Conservation (phyloP, 768 basidiomycete genomes). For the Termitomyces sp. region DNA sequence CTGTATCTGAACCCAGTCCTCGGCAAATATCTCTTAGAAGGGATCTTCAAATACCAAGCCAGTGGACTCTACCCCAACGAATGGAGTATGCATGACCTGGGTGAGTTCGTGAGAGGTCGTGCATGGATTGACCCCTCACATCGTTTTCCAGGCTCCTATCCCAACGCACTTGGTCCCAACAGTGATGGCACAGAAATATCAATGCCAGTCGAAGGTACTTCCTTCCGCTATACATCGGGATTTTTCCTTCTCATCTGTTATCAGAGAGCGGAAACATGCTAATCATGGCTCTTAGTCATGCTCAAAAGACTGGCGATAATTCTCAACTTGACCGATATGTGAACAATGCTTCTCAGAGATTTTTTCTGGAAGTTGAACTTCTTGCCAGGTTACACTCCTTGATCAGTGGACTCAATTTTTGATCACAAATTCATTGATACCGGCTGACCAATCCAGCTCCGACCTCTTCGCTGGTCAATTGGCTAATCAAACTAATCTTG, state of each 20-base stretch:
- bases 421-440: slow-evolving; percentile 48
- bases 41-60: slow-evolving; percentile 64
- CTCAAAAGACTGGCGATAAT: too few species aligned
- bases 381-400: slow-evolving; percentile 32
- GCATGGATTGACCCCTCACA: not conserved
- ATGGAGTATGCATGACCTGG: slow-evolving; percentile 62
- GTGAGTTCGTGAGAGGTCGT: slow-evolving; percentile 25
- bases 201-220: slow-evolving; percentile 49
- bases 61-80: slow-evolving; percentile 60
- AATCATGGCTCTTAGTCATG: slow-evolving; percentile 65
- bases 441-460: slow-evolving; percentile 48
- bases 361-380: not conserved
- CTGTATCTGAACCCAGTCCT: slow-evolving; percentile 52
- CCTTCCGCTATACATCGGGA: not conserved
- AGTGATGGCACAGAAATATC: slow-evolving; percentile 46
- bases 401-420: too few species aligned
- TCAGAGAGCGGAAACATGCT: slow-evolving; percentile 71
- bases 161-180: slow-evolving; percentile 39
- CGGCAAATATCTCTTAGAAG: slow-evolving; percentile 56
- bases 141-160: slow-evolving; percentile 30
- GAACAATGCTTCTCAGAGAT: slow-evolving; percentile 15
- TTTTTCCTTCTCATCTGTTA: not conserved
- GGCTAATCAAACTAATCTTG: slow-evolving; percentile 63
- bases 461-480: slow-evolving; percentile 48
- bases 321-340: slow-evolving; percentile 47